Percentiles rank a stretch among this genome's conserved stretches.
These are phyloP conservation scores for Penicillium sp. DNA, from an alignment of 2,329 filamentous ascomycete species.

Conservation along the genomic window DNA sequence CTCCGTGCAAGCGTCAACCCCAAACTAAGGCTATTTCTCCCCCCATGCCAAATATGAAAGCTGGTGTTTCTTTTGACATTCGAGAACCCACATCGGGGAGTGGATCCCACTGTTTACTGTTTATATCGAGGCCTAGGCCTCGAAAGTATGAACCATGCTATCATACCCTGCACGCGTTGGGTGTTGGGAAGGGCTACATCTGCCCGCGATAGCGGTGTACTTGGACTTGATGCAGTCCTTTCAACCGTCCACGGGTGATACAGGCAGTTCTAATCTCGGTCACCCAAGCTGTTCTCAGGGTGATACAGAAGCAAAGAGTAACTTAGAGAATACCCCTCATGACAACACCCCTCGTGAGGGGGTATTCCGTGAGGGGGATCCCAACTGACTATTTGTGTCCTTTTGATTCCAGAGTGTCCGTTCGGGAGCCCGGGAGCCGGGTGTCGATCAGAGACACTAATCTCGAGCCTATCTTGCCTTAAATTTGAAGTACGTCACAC, in stretches of 20 bases:
- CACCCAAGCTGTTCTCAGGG: neutral
- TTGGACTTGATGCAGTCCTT: neutral
- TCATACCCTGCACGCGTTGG: neutral
- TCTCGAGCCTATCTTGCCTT: neutral
- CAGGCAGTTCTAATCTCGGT: neutral
- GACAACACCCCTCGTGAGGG: neutral
- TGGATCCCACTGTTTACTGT: neutral
- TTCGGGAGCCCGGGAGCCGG: neutral
- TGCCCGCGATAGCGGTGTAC: neutral
- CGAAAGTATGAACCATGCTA: neutral
- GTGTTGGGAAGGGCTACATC: neutral
- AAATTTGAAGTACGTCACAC: neutral
- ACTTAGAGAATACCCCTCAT: neutral
- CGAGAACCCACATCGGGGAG: neutral
- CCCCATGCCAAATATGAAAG: neutral
- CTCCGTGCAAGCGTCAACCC: neutral
- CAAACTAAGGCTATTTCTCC: too few species aligned
- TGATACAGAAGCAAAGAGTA: neutral
- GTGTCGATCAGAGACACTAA: neutral
- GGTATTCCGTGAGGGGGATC: neutral
- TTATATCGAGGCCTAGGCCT: neutral
- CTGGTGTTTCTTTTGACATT: neutral
- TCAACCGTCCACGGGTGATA: neutral
- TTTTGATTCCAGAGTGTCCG: neutral
- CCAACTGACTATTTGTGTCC: neutral